Conservation (phyloP, 768 basidiomycete species). For the Coprinopsis sp. region DNA sequence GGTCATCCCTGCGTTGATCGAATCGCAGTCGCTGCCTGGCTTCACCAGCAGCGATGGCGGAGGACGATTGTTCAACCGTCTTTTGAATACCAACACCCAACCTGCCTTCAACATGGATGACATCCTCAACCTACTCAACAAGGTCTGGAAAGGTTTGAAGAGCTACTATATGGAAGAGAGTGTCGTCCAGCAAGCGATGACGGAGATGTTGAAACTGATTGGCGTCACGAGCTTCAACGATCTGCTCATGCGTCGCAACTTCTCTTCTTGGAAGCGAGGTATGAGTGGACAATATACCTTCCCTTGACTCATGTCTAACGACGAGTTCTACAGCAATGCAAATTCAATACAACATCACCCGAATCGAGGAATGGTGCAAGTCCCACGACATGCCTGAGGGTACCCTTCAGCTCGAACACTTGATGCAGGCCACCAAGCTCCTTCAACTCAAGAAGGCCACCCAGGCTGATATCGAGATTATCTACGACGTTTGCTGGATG, state of each 20-base stretch:
- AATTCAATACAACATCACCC: slow-evolving; percentile 99
- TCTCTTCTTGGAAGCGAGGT: slow-evolving; percentile 99
- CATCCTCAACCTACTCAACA: slow-evolving; percentile 92
- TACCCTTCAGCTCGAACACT: slow-evolving; percentile 92
- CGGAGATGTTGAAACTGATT: slow-evolving; percentile 91
- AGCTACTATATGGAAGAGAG: slow-evolving; percentile 98
- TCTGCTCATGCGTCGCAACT: slow-evolving; percentile 95
- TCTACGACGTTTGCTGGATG: slow-evolving; percentile 99
- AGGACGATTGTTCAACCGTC: slow-evolving; percentile 88
- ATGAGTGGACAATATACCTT: neutral
- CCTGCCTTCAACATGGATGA: slow-evolving; percentile 99
- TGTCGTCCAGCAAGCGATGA: slow-evolving; percentile 92
- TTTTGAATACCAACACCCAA: slow-evolving; percentile 77
- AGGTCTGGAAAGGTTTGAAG: slow-evolving; percentile 97
- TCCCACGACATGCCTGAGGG: slow-evolving; percentile 99
- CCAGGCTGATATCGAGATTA: slow-evolving; percentile 94
- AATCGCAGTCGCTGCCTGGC: slow-evolving; percentile 95
- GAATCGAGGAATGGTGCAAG: slow-evolving; percentile 99
- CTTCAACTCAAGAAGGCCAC: slow-evolving; percentile 98
- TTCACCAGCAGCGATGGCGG: slow-evolving; percentile 95
- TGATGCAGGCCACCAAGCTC: slow-evolving; percentile 99
- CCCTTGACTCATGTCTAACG: neutral
- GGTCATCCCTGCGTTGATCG: slow-evolving; percentile 98
- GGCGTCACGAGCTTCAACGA: slow-evolving; percentile 99
- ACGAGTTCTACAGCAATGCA: slow-evolving; percentile 77